Base-by-base conservation (phyloP, 768 basidiomycete genomes). In the Lentinula detonsa region DNA sequence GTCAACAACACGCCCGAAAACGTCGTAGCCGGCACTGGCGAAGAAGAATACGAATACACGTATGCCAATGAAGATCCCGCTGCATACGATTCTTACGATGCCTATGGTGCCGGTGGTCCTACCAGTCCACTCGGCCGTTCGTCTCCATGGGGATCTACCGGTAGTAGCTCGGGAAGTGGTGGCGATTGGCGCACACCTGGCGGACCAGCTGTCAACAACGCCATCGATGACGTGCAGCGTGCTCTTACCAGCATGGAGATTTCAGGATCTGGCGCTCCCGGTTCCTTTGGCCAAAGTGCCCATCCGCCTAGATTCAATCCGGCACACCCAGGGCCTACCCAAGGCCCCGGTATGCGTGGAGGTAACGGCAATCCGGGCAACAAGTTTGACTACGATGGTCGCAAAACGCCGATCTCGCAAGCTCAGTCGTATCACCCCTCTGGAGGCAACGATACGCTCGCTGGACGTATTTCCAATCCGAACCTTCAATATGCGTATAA, bases 221-320 rank as follows among this genome's bases (percentile, higher is more conserved):
- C 64, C 62, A 82, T 92, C 61, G 91, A 93, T 64, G 91, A 93
- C 59, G 85, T 93, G 15, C 83, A 88, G 65, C 84, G 85, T 45
- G 91, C 88, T 16, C 75, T 93, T 28, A 85, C 87, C 15, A 74
- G 81, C 37, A 76, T 93, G 59, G 90, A 92, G 65, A 74, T 93
- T 34, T 72, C 71, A 68, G 49, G 54, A 59, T 57, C 70, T 72
- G 69, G 73, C 63, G 61, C 71, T 63, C 61, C 21, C 53, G 66
- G 39, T 40, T 6, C 66, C 68, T 62, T 81, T 79, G 62, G 83
- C 34, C 87, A 86, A 63, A 80, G 81, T 57, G 73, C 70, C 9
- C 85, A 86, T 66, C 87, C 88, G 4, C 90, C 90, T 40, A 82
- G 88, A 45, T 91, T 91, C 75, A 88, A 81, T 65, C 78, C 81